Percentiles rank a stretch among this genome's conserved stretches.
These are phyloP conservation scores for Curvularia verruculosa DNA, from an alignment of 2,329 filamentous ascomycete genomes.

Conservation along the genomic window DNA sequence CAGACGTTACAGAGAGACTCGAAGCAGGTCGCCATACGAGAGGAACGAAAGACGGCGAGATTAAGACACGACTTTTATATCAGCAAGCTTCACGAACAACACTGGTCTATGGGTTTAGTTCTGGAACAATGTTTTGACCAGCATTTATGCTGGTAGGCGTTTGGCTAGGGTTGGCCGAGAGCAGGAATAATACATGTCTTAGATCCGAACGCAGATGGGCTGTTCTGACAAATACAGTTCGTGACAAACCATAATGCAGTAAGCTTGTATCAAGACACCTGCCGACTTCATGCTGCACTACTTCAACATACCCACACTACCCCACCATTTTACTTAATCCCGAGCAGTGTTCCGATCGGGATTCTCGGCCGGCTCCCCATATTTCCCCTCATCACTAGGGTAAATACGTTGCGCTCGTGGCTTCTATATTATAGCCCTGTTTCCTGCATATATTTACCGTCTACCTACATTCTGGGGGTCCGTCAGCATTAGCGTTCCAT, in stretches of 20 bases:
- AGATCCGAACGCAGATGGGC: background rate
- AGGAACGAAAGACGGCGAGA: conserved; percentile 18
- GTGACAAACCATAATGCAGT: background rate
- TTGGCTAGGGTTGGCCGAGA: background rate
- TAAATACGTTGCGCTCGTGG: background rate
- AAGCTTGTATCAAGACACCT: background rate
- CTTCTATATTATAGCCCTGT: background rate
- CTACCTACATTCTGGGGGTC: background rate
- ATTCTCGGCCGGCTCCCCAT: conserved; percentile 17
- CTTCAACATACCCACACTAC: conserved; percentile 7
- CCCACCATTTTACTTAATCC: conserved; percentile 1
- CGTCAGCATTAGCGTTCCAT: background rate
- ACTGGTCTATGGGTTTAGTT: background rate
- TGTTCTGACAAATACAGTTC: background rate
- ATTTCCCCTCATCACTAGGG: conserved; percentile 3
- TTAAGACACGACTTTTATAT: background rate
- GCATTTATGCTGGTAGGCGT: background rate
- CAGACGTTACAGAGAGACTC: conserved; percentile 20
- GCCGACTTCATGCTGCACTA: background rate
- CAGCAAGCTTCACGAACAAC: background rate
- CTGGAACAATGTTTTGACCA: background rate
- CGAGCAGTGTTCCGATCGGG: conserved; percentile 9
- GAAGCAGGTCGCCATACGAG: conserved; percentile 31
- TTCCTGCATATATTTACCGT: background rate
- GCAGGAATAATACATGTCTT: background rate